These are phyloP conservation scores for Penicillium carneum DNA, from an alignment of 2,329 filamentous ascomycete species.

Conservation along the genomic window DNA sequence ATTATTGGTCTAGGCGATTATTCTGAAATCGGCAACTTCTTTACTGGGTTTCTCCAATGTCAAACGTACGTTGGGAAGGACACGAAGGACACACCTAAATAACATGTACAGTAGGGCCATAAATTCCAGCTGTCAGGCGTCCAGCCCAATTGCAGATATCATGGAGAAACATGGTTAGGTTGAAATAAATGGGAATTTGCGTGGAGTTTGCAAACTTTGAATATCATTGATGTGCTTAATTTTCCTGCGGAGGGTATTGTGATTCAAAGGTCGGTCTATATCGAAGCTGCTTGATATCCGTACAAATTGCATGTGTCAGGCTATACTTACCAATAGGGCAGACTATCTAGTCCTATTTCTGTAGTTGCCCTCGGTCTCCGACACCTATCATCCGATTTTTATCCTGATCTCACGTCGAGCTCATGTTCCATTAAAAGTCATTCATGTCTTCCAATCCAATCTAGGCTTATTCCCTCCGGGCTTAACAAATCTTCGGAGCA, in stretches of 20 bases:
- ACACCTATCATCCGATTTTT: not conserved
- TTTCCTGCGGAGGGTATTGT: too few relatives aligned
- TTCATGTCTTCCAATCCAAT: not conserved
- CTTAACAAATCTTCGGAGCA: too few relatives aligned
- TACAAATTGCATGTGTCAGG: not conserved
- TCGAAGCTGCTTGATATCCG: not conserved
- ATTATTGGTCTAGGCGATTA: conserved; percentile 45
- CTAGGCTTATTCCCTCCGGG: not conserved
- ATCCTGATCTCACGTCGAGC: not conserved
- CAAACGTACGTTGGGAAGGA: conserved; percentile 27
- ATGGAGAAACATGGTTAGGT: not conserved
- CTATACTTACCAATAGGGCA: too few relatives aligned
- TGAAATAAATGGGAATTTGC: not conserved
- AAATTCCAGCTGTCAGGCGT: not conserved
- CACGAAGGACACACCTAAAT: not conserved
- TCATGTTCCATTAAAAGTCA: not conserved
- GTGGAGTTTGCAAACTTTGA: too few relatives aligned
- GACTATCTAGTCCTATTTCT: too few relatives aligned
- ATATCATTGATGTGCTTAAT: not conserved
- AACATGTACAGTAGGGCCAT: not conserved
- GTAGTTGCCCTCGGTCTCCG: not conserved
- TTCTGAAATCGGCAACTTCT: conserved; percentile 45
- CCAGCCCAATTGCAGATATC: not conserved
- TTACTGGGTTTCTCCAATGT: conserved; percentile 43
- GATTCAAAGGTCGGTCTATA: not conserved